Conservation (phyloP, 2,329 filamentous ascomycete species). For the Scedosporium minutisporum region DNA sequence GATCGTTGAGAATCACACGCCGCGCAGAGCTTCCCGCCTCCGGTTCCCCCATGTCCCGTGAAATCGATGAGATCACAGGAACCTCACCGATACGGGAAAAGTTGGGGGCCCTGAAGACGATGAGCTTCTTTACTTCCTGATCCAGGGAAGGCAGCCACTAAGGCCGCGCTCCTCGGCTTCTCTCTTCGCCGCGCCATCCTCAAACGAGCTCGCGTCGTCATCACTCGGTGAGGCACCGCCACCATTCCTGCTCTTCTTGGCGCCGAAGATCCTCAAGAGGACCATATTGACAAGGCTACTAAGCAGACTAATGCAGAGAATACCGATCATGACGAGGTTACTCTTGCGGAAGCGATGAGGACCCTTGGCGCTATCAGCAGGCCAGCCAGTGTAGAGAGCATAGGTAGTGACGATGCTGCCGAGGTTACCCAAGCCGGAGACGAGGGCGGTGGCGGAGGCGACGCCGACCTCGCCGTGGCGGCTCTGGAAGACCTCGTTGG, state of each 20-base stretch:
- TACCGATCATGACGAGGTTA: conserved; percentile 82
- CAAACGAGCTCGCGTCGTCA: conserved; percentile 30
- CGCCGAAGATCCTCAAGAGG: conserved; percentile 50
- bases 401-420: conserved; percentile 84
- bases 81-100: neutral
- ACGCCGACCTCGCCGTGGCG: conserved; percentile 87
- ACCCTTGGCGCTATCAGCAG: conserved; percentile 59
- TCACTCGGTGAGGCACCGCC: conserved; percentile 19
- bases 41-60: neutral
- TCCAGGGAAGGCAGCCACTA: conserved; percentile 28
- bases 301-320: conserved; percentile 66
- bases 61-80: neutral
- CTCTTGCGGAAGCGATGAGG: conserved; percentile 68
- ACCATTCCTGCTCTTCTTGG: conserved; percentile 39
- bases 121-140: conserved; percentile 11
- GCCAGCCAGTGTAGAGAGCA: conserved; percentile 81
- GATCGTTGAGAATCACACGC: neutral
- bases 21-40: neutral
- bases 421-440: conserved; percentile 78
- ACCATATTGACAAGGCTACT: conserved; percentile 61
- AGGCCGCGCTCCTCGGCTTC: conserved; percentile 52
- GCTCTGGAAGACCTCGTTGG: conserved; percentile 78
- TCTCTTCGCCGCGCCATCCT: conserved; percentile 52
- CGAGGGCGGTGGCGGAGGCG: conserved; percentile 73
- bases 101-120: neutral